Percentiles rank a stretch among this genome's conserved stretches.
phyloP scores from a whole-genome alignment of 148 eudicot species.

The Diospyros kaki region DNA sequence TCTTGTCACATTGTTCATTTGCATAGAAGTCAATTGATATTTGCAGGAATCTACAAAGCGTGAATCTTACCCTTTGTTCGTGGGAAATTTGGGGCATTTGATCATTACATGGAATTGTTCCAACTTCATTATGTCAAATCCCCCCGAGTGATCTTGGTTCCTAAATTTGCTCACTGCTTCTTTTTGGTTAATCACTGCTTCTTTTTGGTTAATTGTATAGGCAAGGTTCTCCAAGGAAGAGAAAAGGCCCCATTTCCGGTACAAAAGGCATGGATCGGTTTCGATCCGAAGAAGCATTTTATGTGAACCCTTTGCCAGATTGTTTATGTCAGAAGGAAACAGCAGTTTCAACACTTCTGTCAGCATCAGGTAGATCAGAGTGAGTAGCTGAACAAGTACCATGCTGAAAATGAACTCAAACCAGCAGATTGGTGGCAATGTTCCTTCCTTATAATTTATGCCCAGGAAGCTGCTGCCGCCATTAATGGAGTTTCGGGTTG shows the following conservation, averaged over 20 bases:
- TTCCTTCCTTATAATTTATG: neutral
- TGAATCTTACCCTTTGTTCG: neutral
- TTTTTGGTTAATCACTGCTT: slow-evolving; percentile 1
- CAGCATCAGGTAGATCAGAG: slow-evolving; percentile 21
- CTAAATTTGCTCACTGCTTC: slow-evolving; percentile 4
- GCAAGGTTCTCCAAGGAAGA: slow-evolving; percentile 89
- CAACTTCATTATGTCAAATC: neutral
- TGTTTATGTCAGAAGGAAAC: slow-evolving; percentile 66
- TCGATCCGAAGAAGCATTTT: slow-evolving; percentile 90
- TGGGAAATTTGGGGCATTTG: neutral
- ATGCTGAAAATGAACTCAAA: neutral
- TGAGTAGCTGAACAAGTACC: slow-evolving; percentile 3
- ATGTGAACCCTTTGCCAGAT: slow-evolving; percentile 92
- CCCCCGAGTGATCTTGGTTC: neutral
- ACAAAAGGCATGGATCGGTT: slow-evolving; percentile 91
- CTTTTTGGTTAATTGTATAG: slow-evolving; percentile 29
- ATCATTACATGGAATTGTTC: neutral
- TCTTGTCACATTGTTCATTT: no score
- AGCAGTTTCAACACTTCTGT: slow-evolving; percentile 14
- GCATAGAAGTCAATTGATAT: no score
- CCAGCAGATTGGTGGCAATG: neutral
- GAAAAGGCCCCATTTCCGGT: slow-evolving; percentile 88
- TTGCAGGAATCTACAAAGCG: neutral
- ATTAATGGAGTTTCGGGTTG: neutral
- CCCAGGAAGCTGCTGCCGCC: neutral